A percentile compares a stretch with the other conserved stretches of the same genome.
phyloP scores from a whole-genome alignment of 345 rosid species.

The Erysimum cheiranthoides region DNA sequence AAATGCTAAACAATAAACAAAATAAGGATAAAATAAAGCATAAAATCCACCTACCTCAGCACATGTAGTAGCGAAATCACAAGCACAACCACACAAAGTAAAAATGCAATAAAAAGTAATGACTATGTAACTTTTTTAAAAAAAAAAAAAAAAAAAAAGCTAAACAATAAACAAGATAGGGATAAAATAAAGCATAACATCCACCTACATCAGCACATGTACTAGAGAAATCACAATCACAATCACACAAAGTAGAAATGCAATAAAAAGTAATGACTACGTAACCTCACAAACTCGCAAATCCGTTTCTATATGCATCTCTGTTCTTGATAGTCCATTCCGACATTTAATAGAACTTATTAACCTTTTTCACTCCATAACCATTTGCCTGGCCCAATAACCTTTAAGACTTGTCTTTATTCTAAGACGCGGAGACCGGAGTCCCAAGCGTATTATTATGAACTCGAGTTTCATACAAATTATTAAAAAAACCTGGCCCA shows the following conservation, averaged over 20 bases:
- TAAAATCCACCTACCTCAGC: not conserved
- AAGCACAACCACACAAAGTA: not conserved
- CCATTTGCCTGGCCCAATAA: not conserved
- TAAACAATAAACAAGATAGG: not conserved
- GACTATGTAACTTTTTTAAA: not conserved
- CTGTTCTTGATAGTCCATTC: not conserved
- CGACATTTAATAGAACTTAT: not conserved
- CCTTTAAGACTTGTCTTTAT: not conserved
- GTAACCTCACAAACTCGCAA: not conserved
- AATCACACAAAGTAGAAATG: not conserved
- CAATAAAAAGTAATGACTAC: not conserved
- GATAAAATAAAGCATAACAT: not conserved
- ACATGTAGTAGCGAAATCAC: not conserved
- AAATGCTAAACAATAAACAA: not conserved
- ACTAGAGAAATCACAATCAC: not conserved
- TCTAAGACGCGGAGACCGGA: not conserved
- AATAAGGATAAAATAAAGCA: not conserved
- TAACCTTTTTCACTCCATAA: not conserved
- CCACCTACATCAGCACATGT: not conserved
- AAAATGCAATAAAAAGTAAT: not conserved
- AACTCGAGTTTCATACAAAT: not conserved
- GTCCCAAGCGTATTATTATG: not conserved
- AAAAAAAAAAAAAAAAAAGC: not conserved
- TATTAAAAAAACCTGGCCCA: slow-evolving; percentile 1
- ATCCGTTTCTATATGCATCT: not conserved